phyloP scores from a whole-genome alignment of 2,329 filamentous ascomycete species.

The Chaetoscypha palmicola region DNA sequence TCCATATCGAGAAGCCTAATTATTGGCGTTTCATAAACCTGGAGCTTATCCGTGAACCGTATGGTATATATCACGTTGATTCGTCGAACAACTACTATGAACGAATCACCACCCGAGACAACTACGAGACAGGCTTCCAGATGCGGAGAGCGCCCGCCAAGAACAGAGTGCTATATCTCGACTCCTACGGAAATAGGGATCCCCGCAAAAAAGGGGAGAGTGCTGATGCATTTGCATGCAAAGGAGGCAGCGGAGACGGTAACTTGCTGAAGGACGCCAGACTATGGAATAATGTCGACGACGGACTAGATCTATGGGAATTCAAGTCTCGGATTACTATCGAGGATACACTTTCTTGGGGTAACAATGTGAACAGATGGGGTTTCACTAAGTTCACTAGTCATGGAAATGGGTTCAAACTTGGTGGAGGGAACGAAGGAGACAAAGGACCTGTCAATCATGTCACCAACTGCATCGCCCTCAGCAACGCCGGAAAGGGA shows the following conservation, averaged over 20 bases:
- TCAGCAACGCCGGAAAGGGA: slow-evolving; percentile 38
- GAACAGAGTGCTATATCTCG: slow-evolving; percentile 37
- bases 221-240: slow-evolving; percentile 43
- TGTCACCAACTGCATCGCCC: slow-evolving; percentile 39
- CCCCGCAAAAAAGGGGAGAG: slow-evolving; percentile 46
- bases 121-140: slow-evolving; percentile 36
- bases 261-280: slow-evolving; percentile 40
- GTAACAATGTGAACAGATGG: slow-evolving; percentile 42
- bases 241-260: slow-evolving; percentile 40
- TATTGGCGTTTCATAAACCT: slow-evolving; percentile 42
- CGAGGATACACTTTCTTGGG: slow-evolving; percentile 39
- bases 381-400: slow-evolving; percentile 37
- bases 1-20: slow-evolving; percentile 39
- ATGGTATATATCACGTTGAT: slow-evolving; percentile 33
- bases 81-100: slow-evolving; percentile 34
- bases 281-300: slow-evolving; percentile 45
- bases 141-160: slow-evolving; percentile 32
- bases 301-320: slow-evolving; percentile 39
- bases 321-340: slow-evolving; percentile 39
- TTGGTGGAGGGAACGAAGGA: slow-evolving; percentile 28
- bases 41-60: slow-evolving; percentile 31
- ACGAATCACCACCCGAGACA: slow-evolving; percentile 33
- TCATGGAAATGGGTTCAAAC: slow-evolving; percentile 44
- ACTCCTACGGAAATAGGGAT: slow-evolving; percentile 39
- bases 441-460: slow-evolving; percentile 36